Conservation (phyloP, 352 stramenopile genomes). For the Globisporangium middletonii region DNA sequence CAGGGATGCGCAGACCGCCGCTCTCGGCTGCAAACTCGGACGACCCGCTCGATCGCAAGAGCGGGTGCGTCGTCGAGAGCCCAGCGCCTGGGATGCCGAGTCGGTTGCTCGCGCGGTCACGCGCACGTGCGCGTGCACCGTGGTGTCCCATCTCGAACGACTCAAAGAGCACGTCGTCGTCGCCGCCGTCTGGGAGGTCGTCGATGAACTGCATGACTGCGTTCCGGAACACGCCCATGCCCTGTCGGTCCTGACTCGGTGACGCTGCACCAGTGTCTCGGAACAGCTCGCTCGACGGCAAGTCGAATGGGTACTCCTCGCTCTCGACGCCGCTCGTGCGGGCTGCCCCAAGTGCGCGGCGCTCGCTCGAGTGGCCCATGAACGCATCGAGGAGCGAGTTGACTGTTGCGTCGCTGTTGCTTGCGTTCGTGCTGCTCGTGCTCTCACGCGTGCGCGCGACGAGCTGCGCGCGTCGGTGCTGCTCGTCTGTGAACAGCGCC, state of each 20-base stretch:
- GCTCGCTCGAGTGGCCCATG: constrained; percentile 1
- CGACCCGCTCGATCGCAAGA: constrained; percentile 26
- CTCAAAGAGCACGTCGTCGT: constrained; percentile 54
- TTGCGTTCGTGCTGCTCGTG: neutral
- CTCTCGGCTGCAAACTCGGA: constrained; percentile 7
- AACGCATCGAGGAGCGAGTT: constrained; percentile 14
- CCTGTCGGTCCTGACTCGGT: constrained; percentile 9
- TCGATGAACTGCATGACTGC: constrained; percentile 51
- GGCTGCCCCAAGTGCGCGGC: neutral
- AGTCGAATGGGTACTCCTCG: constrained; percentile 13
- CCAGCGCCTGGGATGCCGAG: neutral
- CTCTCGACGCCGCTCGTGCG: neutral
- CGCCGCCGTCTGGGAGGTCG: constrained; percentile 41
- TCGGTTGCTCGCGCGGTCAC: constrained; percentile 25
- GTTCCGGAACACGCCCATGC: constrained; percentile 6
- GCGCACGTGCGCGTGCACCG: constrained; percentile 24
- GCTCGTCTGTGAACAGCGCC: constrained; percentile 43
- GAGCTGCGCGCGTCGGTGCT: constrained; percentile 33
- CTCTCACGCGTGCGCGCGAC: constrained; percentile 14
- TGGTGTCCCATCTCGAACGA: constrained; percentile 36
- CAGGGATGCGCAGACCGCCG: constrained; percentile 20
- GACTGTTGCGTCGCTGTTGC: neutral
- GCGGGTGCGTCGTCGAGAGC: constrained; percentile 22
- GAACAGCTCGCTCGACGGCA: constrained; percentile 15
- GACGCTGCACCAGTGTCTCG: neutral